phyloP scores from a whole-genome alignment of 768 basidiomycete genomes.

The Boletellus sp. region DNA sequence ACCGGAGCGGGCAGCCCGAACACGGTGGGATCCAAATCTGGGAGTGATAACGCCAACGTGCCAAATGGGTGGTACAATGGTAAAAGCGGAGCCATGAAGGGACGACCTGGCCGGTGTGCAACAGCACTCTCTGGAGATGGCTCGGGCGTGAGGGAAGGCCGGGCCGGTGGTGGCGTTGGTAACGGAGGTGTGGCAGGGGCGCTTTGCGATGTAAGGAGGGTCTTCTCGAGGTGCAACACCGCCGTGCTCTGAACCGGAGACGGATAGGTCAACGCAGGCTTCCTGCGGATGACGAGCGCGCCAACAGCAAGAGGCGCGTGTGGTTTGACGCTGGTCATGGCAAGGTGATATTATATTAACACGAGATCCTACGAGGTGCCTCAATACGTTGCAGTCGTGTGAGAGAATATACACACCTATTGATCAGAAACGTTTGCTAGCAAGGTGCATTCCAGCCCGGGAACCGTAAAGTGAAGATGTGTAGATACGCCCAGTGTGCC shows the following conservation, averaged over 20 bases:
- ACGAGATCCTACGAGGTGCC: slow-evolving; percentile 6
- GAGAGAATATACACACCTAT: slow-evolving; percentile 16
- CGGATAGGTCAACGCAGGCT: slow-evolving; percentile 55
- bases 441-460: slow-evolving; percentile 23
- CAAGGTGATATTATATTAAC: slow-evolving; percentile 7
- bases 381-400: not conserved
- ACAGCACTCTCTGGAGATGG: slow-evolving; percentile 13
- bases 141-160: slow-evolving; percentile 9
- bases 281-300: slow-evolving; percentile 42
- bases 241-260: slow-evolving; percentile 45
- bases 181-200: slow-evolving; percentile 13
- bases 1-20: slow-evolving; percentile 54
- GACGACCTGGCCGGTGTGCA: slow-evolving; percentile 13
- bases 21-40: slow-evolving; percentile 53
- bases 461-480: slow-evolving; percentile 8
- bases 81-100: slow-evolving; percentile 41
- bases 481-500: slow-evolving; percentile 7
- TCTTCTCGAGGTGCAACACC: slow-evolving; percentile 19
- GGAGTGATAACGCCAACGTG: slow-evolving; percentile 58
- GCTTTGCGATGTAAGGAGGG: slow-evolving; percentile 15
- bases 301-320: slow-evolving; percentile 5
- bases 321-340: slow-evolving; percentile 26
- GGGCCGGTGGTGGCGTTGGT: slow-evolving; percentile 13
- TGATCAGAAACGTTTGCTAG: slow-evolving; percentile 11
- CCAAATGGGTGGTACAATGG: slow-evolving; percentile 71